These are phyloP conservation scores for Dryadomyces quercivorus DNA, from an alignment of 2,329 filamentous ascomycete genomes.

Conservation along the genomic window DNA sequence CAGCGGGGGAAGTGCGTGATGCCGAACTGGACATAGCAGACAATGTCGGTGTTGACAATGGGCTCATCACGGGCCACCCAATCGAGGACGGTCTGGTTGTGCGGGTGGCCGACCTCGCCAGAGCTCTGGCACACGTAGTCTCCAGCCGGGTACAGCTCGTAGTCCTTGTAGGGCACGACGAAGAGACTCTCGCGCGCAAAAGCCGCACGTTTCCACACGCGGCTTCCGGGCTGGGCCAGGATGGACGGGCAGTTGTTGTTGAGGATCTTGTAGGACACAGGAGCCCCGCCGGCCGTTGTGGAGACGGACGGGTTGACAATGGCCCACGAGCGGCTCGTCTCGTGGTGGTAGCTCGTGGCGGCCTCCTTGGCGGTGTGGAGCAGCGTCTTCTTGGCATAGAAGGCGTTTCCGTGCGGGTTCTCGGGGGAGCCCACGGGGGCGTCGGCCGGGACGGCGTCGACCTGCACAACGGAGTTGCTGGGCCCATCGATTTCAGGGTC, in stretches of 20 bases:
- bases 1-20: slow-evolving; percentile 80
- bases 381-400: slow-evolving; percentile 75
- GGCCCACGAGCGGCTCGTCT: slow-evolving; percentile 75
- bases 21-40: slow-evolving; percentile 82
- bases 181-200: slow-evolving; percentile 80
- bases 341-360: slow-evolving; percentile 70
- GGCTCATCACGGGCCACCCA: slow-evolving; percentile 60
- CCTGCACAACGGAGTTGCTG: slow-evolving; percentile 74
- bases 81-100: slow-evolving; percentile 51
- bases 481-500: slow-evolving; percentile 71
- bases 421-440: slow-evolving; percentile 67
- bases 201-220: slow-evolving; percentile 86
- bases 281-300: slow-evolving; percentile 78
- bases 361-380: slow-evolving; percentile 58
- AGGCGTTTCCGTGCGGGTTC: slow-evolving; percentile 85
- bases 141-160: slow-evolving; percentile 73
- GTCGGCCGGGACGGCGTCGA: slow-evolving; percentile 59
- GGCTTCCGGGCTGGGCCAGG: slow-evolving; percentile 65
- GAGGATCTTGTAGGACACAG: slow-evolving; percentile 78
- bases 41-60: slow-evolving; percentile 73
- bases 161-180: slow-evolving; percentile 74
- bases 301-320: slow-evolving; percentile 72
- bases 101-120: slow-evolving; percentile 55
- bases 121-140: slow-evolving; percentile 81
- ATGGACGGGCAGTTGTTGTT: slow-evolving; percentile 70